phyloP scores from a whole-genome alignment of 441 rosid species.

The Omphalea diandra region DNA sequence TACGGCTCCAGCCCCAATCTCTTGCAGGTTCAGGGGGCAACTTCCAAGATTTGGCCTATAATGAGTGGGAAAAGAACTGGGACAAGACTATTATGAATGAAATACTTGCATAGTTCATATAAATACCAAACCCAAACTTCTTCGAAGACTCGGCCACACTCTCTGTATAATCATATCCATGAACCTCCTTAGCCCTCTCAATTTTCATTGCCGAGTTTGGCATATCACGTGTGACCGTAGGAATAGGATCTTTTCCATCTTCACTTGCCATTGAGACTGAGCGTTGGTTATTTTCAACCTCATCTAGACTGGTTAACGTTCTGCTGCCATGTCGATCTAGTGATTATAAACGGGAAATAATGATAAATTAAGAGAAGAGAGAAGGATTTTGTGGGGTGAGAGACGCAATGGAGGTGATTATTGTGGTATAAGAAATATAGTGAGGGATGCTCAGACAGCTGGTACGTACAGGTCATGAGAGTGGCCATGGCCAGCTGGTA shows the following conservation, averaged over 20 bases:
- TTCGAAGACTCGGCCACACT: conserved; percentile 33
- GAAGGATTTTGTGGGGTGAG: no score
- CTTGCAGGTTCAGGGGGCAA: conserved; percentile 28
- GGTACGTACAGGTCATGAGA: background rate
- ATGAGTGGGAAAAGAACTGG: conserved; percentile 60
- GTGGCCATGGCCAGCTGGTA: background rate
- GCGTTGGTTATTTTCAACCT: background rate
- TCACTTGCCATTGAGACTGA: background rate
- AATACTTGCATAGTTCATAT: conserved; percentile 49
- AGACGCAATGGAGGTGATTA: background rate
- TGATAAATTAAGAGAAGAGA: no score
- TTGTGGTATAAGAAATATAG: background rate
- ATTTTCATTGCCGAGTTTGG: conserved; percentile 25
- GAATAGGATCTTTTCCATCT: background rate
- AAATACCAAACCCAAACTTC: conserved; percentile 55
- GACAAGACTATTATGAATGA: conserved; percentile 40
- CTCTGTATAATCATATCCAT: conserved; percentile 11
- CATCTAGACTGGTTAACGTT: background rate
- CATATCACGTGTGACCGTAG: conserved; percentile 18
- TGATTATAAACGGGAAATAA: no score
- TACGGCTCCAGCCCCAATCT: conserved; percentile 27
- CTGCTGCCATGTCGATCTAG: background rate
- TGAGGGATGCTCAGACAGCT: background rate
- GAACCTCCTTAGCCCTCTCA: conserved; percentile 29
- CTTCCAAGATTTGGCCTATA: conserved; percentile 36